Percentiles rank a stretch among this genome's conserved stretches.
Conservation (phyloP, 83 land plant species). For the Picea mariana region DNA sequence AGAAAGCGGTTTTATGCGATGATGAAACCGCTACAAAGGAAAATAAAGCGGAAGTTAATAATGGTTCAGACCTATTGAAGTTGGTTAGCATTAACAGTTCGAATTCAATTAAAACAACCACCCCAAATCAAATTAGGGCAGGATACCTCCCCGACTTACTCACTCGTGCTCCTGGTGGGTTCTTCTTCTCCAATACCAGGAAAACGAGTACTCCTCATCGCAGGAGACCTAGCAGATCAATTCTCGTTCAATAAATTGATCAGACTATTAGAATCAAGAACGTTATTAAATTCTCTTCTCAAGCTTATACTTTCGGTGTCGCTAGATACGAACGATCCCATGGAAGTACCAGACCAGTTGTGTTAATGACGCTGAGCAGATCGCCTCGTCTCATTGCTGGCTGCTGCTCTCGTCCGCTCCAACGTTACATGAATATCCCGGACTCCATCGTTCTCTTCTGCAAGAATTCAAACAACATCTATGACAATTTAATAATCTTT, state of each 20-base stretch:
- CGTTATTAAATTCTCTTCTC: conserved; percentile 8
- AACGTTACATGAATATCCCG: neutral
- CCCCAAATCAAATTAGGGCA: no score
- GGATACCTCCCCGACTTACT: no score
- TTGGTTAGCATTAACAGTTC: no score
- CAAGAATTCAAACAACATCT: no score
- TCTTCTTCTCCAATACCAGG: conserved; percentile 35
- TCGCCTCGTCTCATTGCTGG: neutral
- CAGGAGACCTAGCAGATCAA: neutral
- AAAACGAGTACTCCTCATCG: neutral
- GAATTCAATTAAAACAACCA: no score
- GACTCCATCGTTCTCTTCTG: neutral
- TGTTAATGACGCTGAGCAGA: neutral
- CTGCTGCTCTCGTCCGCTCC: neutral
- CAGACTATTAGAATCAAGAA: conserved; percentile 18
- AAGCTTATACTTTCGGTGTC: conserved; percentile 14
- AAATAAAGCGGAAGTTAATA: no score
- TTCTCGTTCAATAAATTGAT: neutral
- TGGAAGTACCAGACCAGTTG: conserved; percentile 16
- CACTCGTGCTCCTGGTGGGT: conserved; percentile 46
- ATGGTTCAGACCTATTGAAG: no score
- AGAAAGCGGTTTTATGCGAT: no score
- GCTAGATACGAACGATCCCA: neutral
- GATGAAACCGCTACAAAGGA: no score
- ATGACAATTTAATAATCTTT: no score